These are phyloP conservation scores for Paecilomyces variotii DNA, from an alignment of 2,329 filamentous ascomycete species.

Conservation along the genomic window DNA sequence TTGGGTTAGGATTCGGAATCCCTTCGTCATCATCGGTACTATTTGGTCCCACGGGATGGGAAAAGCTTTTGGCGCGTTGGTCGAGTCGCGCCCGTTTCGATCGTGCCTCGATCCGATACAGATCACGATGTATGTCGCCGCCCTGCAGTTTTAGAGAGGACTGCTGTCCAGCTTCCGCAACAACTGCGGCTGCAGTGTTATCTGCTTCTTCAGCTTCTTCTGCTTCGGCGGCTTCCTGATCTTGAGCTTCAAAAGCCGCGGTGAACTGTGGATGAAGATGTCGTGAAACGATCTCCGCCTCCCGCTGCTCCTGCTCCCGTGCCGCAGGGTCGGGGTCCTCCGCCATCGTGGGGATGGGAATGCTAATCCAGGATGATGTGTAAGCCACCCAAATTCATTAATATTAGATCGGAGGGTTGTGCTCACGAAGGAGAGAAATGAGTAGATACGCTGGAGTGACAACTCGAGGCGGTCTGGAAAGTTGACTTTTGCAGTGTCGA, in stretches of 20 bases:
- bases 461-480: neutral
- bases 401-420: neutral
- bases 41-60: slow-evolving; percentile 35
- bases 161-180: slow-evolving; percentile 29
- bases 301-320: slow-evolving; percentile 6
- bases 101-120: slow-evolving; percentile 64
- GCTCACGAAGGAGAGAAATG: neutral
- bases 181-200: neutral
- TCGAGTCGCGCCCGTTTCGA: slow-evolving; percentile 34
- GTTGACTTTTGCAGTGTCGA: neutral
- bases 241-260: slow-evolving; percentile 11
- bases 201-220: neutral
- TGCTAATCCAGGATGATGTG: neutral
- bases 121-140: slow-evolving; percentile 69
- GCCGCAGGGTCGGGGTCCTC: neutral
- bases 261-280: slow-evolving; percentile 16
- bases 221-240: neutral
- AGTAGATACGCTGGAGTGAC: neutral
- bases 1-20: slow-evolving; percentile 35
- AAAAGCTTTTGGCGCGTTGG: slow-evolving; percentile 60
- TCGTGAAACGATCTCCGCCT: slow-evolving; percentile 12
- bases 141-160: slow-evolving; percentile 66
- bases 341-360: neutral
- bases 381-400: neutral
- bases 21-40: slow-evolving; percentile 25